phyloP scores from a whole-genome alignment of 2,329 filamentous ascomycete species.

The Cytospora chrysosperma region DNA sequence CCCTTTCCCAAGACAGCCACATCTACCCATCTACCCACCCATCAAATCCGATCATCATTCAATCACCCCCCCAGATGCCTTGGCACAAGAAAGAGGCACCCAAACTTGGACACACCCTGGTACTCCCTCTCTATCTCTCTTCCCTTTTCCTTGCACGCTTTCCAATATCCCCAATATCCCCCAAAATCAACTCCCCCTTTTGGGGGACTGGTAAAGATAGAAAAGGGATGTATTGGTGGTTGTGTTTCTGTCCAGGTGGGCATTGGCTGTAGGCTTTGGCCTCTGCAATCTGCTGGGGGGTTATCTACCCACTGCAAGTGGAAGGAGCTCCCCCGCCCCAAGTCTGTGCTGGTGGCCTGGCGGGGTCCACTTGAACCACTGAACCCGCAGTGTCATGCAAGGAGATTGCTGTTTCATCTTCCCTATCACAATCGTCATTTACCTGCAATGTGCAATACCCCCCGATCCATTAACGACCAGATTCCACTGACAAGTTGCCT shows the following conservation, averaged over 20 bases:
- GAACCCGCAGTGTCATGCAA: conserved; percentile 45
- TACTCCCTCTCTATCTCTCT: neutral
- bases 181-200: neutral
- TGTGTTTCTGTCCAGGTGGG: neutral
- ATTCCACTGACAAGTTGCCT: conserved; percentile 27
- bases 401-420: conserved; percentile 48
- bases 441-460: conserved; percentile 37
- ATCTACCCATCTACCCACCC: conserved; percentile 7
- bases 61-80: neutral
- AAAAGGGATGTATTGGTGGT: neutral
- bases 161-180: neutral
- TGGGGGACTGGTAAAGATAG: conserved; percentile 2
- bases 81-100: neutral
- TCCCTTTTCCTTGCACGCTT: neutral
- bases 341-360: neutral
- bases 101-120: conserved; percentile 15
- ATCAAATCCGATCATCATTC: neutral
- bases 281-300: neutral
- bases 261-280: conserved; percentile 10
- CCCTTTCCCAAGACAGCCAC: conserved; percentile 3
- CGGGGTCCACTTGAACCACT: conserved; percentile 39
- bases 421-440: conserved; percentile 43
- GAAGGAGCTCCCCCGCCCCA: conserved; percentile 19
- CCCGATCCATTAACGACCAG: conserved; percentile 27
- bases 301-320: conserved; percentile 9